A percentile compares a stretch with the other conserved stretches of the same genome.
Conservation (phyloP, 805 yeast genomes). For the Wickerhamomyces bovis region DNA sequence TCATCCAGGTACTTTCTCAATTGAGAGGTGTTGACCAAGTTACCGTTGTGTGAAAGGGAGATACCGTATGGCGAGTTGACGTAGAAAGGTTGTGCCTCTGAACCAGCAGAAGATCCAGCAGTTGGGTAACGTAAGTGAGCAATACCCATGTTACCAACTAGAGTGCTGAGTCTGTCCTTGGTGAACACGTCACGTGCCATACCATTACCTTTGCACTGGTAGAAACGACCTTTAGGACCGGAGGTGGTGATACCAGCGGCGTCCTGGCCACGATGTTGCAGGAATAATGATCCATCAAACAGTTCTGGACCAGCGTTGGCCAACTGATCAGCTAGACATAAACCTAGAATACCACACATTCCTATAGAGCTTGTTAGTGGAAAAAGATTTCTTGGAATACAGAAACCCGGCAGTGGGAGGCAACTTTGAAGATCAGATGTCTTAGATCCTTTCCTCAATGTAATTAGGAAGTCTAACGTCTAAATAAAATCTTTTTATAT, state of each 20-base stretch:
- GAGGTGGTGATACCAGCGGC: constrained; percentile 99
- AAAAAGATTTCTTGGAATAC: constrained; percentile 1
- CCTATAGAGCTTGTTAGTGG: constrained; percentile 3
- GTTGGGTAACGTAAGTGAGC: constrained; percentile 96
- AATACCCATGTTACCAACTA: constrained; percentile 92
- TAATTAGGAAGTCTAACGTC: constrained; percentile 30
- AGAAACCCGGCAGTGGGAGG: not conserved
- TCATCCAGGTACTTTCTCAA: constrained; percentile 80
- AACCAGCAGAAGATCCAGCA: constrained; percentile 91
- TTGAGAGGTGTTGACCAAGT: constrained; percentile 80
- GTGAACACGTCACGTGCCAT: constrained; percentile 98
- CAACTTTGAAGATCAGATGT: constrained; percentile 11
- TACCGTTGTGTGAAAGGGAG: constrained; percentile 88
- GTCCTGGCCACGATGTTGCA: constrained; percentile 98
- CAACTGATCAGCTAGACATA: constrained; percentile 70
- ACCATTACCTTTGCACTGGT: constrained; percentile 98
- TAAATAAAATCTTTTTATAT: constrained; percentile 19
- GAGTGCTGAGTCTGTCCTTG: constrained; percentile 64
- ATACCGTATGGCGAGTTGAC: constrained; percentile 97
- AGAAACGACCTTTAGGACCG: constrained; percentile 86
- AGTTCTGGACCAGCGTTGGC: constrained; percentile 81
- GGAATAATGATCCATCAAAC: constrained; percentile 84
- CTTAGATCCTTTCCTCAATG: constrained; percentile 22
- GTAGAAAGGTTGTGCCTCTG: constrained; percentile 98
- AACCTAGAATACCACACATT: constrained; percentile 96